Evolutionary conservation across 768 basidiomycete genomes (phyloP).

Genomic region (Tulasnella calospora): DNA sequence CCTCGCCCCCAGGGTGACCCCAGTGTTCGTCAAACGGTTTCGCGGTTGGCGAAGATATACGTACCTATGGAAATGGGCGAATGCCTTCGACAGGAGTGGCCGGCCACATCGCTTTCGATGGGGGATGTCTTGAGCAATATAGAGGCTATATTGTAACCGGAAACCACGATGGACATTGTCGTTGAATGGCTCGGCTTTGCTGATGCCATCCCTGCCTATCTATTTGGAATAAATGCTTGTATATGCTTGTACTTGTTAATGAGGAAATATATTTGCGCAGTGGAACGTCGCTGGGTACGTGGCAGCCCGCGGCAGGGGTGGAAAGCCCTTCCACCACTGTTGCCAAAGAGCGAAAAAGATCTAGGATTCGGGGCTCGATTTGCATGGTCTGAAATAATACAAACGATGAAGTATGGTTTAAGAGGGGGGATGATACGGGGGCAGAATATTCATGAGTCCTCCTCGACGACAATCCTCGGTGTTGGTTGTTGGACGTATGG

Average conservation of each 20-base stretch:
- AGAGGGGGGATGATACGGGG: not conserved
- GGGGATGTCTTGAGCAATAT: not conserved
- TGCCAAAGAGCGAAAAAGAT: not conserved
- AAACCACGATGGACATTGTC: no score
- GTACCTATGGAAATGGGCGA: not conserved
- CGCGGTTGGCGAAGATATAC: not conserved
- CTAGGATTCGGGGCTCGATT: not conserved
- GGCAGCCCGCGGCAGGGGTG: no score
- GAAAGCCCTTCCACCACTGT: no score
- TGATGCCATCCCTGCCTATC: no score
- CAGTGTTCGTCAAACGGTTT: not conserved
- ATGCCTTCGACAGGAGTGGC: not conserved
- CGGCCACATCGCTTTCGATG: not conserved
- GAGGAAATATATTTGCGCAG: no score
- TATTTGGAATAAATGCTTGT: no score
- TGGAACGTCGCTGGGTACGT: no score
- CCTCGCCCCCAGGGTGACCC: not conserved
- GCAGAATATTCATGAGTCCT: not conserved
- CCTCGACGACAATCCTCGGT: not conserved
- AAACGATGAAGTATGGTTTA: not conserved
- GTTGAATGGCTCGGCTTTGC: no score
- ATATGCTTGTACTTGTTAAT: no score
- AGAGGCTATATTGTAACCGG: no score
- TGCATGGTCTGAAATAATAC: not conserved
- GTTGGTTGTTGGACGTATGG: constrained; percentile 16